Percentiles rank a stretch among this genome's conserved stretches.
Conservation (phyloP, 2,329 filamentous ascomycete genomes). For the Fusarium keratoplasticum region DNA sequence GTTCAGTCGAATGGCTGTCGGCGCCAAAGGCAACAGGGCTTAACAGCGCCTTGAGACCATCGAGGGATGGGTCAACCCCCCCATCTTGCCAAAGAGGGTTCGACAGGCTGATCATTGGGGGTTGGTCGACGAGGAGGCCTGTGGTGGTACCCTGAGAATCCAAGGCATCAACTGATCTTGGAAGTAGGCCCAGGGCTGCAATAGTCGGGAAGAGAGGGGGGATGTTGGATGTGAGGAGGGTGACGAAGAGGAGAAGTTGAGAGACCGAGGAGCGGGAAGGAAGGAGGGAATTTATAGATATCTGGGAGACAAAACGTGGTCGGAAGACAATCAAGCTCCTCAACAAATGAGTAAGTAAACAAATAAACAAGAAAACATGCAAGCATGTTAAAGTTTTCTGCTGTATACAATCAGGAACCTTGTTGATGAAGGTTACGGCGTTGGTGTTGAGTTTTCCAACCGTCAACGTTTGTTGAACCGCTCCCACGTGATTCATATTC, state of each 20-base stretch:
- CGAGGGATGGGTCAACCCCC: neutral
- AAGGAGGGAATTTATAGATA: neutral
- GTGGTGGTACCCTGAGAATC: neutral
- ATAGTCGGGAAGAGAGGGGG: neutral
- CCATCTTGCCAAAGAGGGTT: neutral
- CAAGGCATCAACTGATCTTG: neutral
- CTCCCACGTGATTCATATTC: too few relatives aligned
- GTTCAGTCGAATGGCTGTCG: neutral
- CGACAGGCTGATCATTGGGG: neutral
- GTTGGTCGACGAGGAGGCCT: neutral
- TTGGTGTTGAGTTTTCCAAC: neutral
- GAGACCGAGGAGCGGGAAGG: neutral
- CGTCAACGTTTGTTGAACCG: neutral
- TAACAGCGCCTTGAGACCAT: neutral
- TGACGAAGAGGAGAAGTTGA: neutral
- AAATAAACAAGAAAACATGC: neutral
- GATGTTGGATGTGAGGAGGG: neutral
- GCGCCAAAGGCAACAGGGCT: neutral
- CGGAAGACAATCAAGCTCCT: neutral
- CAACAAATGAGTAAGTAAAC: neutral
- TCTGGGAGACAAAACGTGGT: neutral
- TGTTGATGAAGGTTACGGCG: neutral
- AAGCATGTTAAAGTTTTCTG: neutral
- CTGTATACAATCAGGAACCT: neutral
- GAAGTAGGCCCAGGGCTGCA: neutral